Conservation (phyloP, 2,329 filamentous ascomycete genomes). For the Orbilia javanica region DNA sequence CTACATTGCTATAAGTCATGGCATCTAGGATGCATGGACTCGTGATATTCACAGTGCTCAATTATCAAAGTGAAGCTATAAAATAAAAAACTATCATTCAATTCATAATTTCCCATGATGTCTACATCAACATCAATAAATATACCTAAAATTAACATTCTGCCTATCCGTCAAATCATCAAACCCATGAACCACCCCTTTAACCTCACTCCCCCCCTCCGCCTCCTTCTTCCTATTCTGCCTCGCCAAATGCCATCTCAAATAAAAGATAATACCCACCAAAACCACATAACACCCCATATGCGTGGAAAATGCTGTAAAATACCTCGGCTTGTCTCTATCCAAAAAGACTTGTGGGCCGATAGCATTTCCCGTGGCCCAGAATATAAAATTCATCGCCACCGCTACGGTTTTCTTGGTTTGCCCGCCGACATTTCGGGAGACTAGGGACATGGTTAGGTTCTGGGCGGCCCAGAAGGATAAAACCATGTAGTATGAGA, state of each 20-base stretch:
- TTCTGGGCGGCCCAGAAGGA: conserved; percentile 81
- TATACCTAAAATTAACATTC: conserved; percentile 74
- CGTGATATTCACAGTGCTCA: too few relatives aligned
- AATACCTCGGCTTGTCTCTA: conserved; percentile 74
- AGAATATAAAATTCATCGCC: conserved; percentile 78
- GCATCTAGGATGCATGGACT: too few relatives aligned
- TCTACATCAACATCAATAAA: conserved; percentile 65
- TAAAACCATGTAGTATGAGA: conserved; percentile 81
- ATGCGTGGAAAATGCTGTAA: conserved; percentile 77
- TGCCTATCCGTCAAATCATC: conserved; percentile 74
- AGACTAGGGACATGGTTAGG: conserved; percentile 75
- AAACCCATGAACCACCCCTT: conserved; percentile 70
- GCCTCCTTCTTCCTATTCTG: conserved; percentile 71
- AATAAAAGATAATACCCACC: conserved; percentile 71
- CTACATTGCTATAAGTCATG: too few relatives aligned
- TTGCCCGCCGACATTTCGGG: conserved; percentile 78
- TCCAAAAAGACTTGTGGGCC: conserved; percentile 75
- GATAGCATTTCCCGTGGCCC: conserved; percentile 76
- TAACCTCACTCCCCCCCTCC: conserved; percentile 66
- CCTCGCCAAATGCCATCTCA: conserved; percentile 72
- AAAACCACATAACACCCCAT: conserved; percentile 76
- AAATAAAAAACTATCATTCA: neutral
- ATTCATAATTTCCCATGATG: conserved; percentile 23
- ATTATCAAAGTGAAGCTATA: neutral
- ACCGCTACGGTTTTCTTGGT: conserved; percentile 79